phyloP scores from a whole-genome alignment of 306 rosid genomes.

The Lotus japonicus region DNA sequence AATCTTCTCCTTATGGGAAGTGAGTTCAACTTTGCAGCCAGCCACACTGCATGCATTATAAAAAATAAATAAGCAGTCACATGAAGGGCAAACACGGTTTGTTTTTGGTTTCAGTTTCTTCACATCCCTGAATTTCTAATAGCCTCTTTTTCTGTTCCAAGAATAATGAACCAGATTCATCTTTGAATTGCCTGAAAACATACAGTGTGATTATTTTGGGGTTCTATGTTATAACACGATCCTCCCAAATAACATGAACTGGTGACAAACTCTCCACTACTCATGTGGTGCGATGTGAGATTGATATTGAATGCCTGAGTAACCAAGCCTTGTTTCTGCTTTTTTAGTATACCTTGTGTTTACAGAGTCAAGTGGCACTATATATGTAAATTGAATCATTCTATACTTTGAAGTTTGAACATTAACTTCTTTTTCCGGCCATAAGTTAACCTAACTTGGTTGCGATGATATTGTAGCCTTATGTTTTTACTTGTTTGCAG shows the following conservation, averaged over 20 bases:
- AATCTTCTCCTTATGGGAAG: neutral
- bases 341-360: neutral
- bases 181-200: neutral
- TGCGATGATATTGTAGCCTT: neutral
- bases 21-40: neutral
- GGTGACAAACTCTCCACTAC: neutral
- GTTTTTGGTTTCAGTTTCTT: neutral
- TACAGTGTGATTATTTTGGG: neutral
- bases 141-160: neutral
- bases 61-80: neutral
- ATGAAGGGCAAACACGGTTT: neutral
- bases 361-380: neutral
- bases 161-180: neutral
- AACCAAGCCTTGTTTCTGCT: neutral
- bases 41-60: neutral
- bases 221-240: neutral
- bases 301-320: neutral
- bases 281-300: neutral
- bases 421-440: neutral
- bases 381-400: neutral
- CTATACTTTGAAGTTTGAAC: neutral
- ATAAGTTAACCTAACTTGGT: neutral
- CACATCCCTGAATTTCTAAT: neutral
- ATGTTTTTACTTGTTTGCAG: conserved; percentile 17
- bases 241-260: neutral